Percentiles rank a stretch among this genome's conserved stretches.
Conservation (phyloP, 306 rosid genomes). For the Castanopsis chinensis region DNA sequence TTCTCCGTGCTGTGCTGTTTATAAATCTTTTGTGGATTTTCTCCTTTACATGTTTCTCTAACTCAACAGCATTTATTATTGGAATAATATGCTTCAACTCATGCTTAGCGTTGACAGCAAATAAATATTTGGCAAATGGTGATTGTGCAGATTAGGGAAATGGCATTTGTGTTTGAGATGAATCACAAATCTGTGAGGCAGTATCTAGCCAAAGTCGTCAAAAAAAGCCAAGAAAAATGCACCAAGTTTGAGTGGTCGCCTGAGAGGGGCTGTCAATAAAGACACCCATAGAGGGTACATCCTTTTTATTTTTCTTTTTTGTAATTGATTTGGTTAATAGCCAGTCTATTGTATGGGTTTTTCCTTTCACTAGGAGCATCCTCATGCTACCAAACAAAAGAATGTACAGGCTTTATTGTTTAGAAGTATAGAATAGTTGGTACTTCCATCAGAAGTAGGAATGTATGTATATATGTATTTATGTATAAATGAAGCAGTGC, state of each 20-base stretch:
- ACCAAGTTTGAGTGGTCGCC: conserved; percentile 28
- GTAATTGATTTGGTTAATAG: neutral
- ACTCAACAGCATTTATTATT: neutral
- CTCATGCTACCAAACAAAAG: neutral
- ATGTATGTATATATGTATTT: neutral
- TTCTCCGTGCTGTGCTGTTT: neutral
- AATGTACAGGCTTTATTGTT: neutral
- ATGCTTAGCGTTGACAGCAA: neutral
- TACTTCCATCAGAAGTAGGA: neutral
- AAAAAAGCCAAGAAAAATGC: conserved; percentile 12
- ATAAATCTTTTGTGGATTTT: neutral
- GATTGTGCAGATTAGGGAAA: conserved; percentile 61
- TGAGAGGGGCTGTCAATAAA: conserved; percentile 24
- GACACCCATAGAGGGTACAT: conserved; percentile 6
- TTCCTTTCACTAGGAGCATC: neutral
- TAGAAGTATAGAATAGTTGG: too few species aligned
- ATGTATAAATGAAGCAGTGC: neutral
- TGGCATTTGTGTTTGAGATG: conserved; percentile 69
- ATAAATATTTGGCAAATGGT: conserved; percentile 19
- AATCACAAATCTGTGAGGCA: conserved; percentile 42
- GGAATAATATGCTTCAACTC: conserved; percentile 4
- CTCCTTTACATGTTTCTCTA: neutral
- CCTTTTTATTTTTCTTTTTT: neutral
- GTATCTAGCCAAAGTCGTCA: conserved; percentile 33
- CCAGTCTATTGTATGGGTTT: neutral